Percentiles rank a stretch among this genome's conserved stretches.
Conservation (phyloP, 2,329 filamentous ascomycete genomes). For the Canariomyces notabilis region DNA sequence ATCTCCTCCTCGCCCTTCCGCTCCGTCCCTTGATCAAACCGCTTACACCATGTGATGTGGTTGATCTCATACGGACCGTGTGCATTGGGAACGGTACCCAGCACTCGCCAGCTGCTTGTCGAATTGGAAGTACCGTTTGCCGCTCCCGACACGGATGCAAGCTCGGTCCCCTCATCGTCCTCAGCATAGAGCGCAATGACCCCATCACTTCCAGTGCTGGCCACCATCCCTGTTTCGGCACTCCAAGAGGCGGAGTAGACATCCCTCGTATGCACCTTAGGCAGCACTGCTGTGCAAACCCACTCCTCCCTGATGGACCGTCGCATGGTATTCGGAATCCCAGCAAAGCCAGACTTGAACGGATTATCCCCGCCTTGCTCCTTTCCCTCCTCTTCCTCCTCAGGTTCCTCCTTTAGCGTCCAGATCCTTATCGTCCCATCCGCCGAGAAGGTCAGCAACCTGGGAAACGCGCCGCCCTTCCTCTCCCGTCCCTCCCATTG, state of each 20-base stretch:
- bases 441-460: constrained; percentile 79
- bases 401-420: constrained; percentile 56
- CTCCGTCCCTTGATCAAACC: constrained; percentile 61
- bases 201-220: constrained; percentile 87
- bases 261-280: constrained; percentile 69
- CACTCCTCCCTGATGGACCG: constrained; percentile 75
- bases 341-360: constrained; percentile 44
- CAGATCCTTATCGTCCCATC: constrained; percentile 77
- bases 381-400: constrained; percentile 28
- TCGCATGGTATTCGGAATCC: constrained; percentile 87
- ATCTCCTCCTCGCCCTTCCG: constrained; percentile 67
- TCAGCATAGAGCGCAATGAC: constrained; percentile 75
- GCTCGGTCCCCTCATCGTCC: constrained; percentile 23
- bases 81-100: constrained; percentile 64
- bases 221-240: constrained; percentile 66
- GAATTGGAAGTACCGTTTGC: background rate
- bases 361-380: constrained; percentile 22
- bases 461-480: constrained; percentile 42
- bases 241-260: constrained; percentile 88
- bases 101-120: constrained; percentile 59
- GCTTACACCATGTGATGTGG: constrained; percentile 79
- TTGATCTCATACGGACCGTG: constrained; percentile 96
- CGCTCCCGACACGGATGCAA: constrained; percentile 27
- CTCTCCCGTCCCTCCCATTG: constrained; percentile 57
- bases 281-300: constrained; percentile 71